Evolutionary conservation across 116 monocot genomes (phyloP).

Genomic region (Cymodocea nodosa): DNA sequence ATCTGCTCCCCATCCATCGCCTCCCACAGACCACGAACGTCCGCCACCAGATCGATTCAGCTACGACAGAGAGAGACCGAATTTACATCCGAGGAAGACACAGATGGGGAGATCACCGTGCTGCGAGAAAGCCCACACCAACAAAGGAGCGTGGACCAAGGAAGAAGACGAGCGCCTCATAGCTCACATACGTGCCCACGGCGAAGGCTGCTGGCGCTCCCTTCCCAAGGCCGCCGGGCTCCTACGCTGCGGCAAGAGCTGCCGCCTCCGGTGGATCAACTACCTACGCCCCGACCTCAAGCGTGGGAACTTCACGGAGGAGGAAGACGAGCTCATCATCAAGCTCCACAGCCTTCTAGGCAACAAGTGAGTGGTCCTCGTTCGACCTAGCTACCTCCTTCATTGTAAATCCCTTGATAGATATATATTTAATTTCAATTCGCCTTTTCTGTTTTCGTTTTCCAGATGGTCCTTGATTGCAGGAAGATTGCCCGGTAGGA

Average conservation of each 20-base stretch:
- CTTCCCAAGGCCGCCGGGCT: conserved; percentile 51
- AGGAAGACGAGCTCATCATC: conserved; percentile 13
- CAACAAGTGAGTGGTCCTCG: conserved; percentile 6
- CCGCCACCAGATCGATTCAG: too few species aligned
- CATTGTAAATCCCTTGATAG: too few species aligned
- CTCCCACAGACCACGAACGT: not conserved
- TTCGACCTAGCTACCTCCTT: too few species aligned
- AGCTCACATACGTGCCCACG: conserved; percentile 52
- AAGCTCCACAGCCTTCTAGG: conserved; percentile 5
- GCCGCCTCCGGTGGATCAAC: conserved; percentile 77
- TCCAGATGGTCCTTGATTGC: conserved; percentile 76
- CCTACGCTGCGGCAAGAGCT: conserved; percentile 74
- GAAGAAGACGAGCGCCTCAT: conserved; percentile 65
- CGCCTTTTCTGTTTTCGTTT: not conserved
- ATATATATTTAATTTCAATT: too few species aligned
- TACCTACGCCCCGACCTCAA: conserved; percentile 16
- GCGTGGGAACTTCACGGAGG: conserved; percentile 9
- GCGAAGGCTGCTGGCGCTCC: conserved; percentile 71
- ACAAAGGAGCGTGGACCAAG: conserved; percentile 78
- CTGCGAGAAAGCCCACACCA: conserved; percentile 72
- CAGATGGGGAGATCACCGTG: conserved; percentile 65
- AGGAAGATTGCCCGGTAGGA: conserved; percentile 59
- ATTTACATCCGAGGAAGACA: not conserved
- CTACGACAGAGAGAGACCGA: too few species aligned
- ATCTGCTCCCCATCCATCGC: not conserved